Base-by-base conservation (phyloP, 139 green algal species). In the Gonium pectorale region DNA sequence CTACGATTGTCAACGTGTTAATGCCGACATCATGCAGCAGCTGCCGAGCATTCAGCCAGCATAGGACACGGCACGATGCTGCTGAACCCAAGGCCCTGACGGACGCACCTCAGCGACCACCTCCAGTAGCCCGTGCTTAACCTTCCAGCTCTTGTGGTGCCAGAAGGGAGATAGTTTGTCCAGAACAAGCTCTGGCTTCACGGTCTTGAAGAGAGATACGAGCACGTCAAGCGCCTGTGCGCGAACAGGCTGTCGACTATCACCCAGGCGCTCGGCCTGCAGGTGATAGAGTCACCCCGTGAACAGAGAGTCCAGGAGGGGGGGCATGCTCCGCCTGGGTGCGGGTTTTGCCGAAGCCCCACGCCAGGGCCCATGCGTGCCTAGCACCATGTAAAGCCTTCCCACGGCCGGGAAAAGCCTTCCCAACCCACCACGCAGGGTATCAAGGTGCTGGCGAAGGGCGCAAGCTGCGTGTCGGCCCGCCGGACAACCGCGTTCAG, bases 61-160 rank as follows among this genome's bases (percentile, higher is more conserved):
- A n/a, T n/a, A n/a, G n/a, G n/a, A n/a, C n/a, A n/a, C n/a, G n/a
- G n/a, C n/a, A n/a, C 46, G 46, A 11, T 24, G 46, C 46, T 54
- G 46, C 13, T 15, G 46, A 11, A 11, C 13, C 46, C 46, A 54
- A 15, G 46, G 13, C 13, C 26, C 38, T 46, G 11, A 91, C 43
- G 3, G 13, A 17, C 54, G 9, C 7, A 90, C 90, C 79, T 93
- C 88, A 35, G 91, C 91, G 9, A 93, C 40, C 8, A 89, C 89
- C 46, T 94, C 90, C 41, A 93, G 81, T 15, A 91, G 59, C 17
- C 90, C 91, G 46, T 93, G 90, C 67, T 88, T 86, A 13, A 93
- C 89, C 43, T 90, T 92, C 83, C 90, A 89, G 56, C 77, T 80
- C 51, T 83, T 87, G 54, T 94, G 87, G 24, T 37, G 60, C 90